A percentile compares a stretch with the other conserved stretches of the same genome.
phyloP scores from a whole-genome alignment of 202 grass and related monocot species.

The Hordeum pubiflorum region DNA sequence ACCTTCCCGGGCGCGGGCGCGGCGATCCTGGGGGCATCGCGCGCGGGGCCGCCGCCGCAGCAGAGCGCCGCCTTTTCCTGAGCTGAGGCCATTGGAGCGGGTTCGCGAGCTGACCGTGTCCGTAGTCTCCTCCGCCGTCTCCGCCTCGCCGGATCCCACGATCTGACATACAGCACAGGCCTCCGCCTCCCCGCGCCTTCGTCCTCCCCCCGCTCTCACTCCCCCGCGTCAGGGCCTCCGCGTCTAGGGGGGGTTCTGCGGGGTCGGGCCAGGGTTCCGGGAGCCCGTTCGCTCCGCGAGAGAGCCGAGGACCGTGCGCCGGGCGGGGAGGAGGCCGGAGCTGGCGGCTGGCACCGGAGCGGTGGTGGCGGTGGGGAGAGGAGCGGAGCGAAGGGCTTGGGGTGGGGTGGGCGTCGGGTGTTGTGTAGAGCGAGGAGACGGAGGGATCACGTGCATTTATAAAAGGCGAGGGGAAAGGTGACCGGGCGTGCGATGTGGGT shows the following conservation, averaged over 20 bases:
- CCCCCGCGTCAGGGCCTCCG: conserved; percentile 7
- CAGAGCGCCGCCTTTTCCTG: conserved; percentile 88
- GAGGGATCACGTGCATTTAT: conserved; percentile 51
- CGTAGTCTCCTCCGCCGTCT: conserved; percentile 73
- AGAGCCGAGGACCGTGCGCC: background rate
- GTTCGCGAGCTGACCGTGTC: conserved; percentile 90
- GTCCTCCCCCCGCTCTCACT: background rate
- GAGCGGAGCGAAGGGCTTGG: background rate
- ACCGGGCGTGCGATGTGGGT: background rate
- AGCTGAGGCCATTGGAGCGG: conserved; percentile 98
- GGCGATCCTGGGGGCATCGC: conserved; percentile 32
- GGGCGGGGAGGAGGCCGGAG: background rate
- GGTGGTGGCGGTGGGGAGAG: background rate
- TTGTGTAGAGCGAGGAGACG: conserved; percentile 20
- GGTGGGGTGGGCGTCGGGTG: background rate
- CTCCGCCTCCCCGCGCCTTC: conserved; percentile 44
- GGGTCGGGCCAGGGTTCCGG: conserved; percentile 25
- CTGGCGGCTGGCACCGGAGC: background rate
- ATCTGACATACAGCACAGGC: conserved; percentile 95
- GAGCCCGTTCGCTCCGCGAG: conserved; percentile 27
- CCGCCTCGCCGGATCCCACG: conserved; percentile 65
- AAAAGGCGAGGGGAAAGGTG: conserved; percentile 27
- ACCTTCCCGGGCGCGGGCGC: conserved; percentile 40
- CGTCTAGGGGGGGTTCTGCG: conserved; percentile 20
- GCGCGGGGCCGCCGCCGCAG: conserved; percentile 29